These are phyloP conservation scores for Aspergillus sojae DNA, from an alignment of 2,329 filamentous ascomycete species.

Conservation along the genomic window DNA sequence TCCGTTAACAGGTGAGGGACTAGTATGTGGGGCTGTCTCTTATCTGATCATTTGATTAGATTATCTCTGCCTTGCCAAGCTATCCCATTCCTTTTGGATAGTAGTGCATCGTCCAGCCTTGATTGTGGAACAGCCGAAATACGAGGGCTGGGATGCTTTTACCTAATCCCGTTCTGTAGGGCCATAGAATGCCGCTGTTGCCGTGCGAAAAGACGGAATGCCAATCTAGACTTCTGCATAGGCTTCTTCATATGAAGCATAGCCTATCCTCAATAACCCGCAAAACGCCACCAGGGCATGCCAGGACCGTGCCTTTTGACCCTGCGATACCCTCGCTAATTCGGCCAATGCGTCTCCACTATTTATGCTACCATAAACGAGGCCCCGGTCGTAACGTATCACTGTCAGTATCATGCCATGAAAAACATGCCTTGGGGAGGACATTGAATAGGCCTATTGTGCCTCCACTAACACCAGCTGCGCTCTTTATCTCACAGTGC, in stretches of 20 bases:
- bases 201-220: neutral
- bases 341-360: neutral
- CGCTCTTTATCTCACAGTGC: neutral
- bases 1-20: neutral
- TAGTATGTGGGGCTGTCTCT: neutral
- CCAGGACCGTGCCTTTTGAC: neutral
- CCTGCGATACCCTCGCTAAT: neutral
- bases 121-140: neutral
- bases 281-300: neutral
- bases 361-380: neutral
- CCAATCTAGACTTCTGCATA: neutral
- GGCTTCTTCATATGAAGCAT: neutral
- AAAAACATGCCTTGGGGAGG: neutral
- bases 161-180: neutral
- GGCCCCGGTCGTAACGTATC: neutral
- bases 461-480: too few species aligned
- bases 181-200: neutral
- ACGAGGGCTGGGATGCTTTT: neutral
- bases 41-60: constrained; percentile 4
- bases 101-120: neutral
- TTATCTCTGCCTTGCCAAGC: neutral
- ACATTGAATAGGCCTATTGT: neutral
- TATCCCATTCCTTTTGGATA: neutral
- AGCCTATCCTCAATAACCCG: neutral
- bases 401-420: neutral